Evolutionary conservation across 192 early-diverging fungal genomes (phyloP).

Genomic region (Umbelopsis isabellina): DNA sequence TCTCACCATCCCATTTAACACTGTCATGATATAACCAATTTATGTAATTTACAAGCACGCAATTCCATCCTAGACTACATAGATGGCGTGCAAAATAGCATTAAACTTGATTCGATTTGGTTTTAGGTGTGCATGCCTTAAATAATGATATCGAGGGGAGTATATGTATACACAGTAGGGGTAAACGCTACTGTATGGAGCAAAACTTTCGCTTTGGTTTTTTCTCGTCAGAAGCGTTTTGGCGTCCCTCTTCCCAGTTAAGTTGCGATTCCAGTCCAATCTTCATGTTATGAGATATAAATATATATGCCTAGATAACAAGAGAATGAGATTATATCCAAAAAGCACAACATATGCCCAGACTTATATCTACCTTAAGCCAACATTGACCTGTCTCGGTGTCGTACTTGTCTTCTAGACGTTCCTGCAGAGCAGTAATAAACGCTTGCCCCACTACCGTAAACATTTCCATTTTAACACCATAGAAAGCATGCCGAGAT

Average conservation of each 20-base stretch:
- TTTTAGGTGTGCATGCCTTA: no score
- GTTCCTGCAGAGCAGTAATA: conserved; percentile 21
- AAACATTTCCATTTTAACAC: conserved; percentile 23
- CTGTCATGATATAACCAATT: conserved; percentile 5
- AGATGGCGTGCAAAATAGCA: no score
- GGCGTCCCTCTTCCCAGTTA: conserved; percentile 28
- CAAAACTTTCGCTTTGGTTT: not conserved
- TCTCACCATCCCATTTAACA: not conserved
- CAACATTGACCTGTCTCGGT: conserved; percentile 29
- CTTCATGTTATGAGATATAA: conserved; percentile 30
- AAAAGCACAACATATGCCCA: not conserved
- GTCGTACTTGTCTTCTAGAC: conserved; percentile 28
- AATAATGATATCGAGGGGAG: no score
- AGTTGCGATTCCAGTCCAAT: conserved; percentile 29
- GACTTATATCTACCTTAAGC: not conserved
- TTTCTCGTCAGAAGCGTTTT: not conserved
- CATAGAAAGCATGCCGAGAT: conserved; percentile 31
- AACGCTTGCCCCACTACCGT: conserved; percentile 27
- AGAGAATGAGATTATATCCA: not conserved
- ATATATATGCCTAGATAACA: conserved; percentile 15
- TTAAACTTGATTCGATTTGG: no score
- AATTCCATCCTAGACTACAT: not conserved
- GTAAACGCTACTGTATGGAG: not conserved
- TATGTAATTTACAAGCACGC: conserved; percentile 19
- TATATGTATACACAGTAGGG: no score